phyloP scores from a whole-genome alignment of 768 basidiomycete genomes.

The Naematelia aurantialba region DNA sequence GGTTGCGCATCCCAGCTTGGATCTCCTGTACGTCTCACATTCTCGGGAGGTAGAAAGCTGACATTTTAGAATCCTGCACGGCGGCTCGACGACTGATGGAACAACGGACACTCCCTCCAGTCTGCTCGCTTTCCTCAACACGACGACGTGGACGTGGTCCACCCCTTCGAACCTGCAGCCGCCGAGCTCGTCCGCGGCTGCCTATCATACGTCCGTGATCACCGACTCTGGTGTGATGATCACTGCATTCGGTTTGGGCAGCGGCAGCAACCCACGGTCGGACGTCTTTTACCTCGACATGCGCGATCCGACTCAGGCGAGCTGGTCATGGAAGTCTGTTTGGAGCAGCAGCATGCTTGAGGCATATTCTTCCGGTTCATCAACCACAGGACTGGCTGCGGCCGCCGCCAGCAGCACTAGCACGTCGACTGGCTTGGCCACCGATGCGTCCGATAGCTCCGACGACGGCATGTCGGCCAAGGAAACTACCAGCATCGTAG shows the following conservation, averaged over 20 bases:
- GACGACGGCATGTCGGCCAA: constrained; percentile 11
- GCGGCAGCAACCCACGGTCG: constrained; percentile 23
- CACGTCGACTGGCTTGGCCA: constrained; percentile 1
- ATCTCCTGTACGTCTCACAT: constrained; percentile 30
- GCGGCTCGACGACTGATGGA: constrained; percentile 30
- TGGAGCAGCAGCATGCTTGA: constrained; percentile 44
- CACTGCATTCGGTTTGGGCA: constrained; percentile 43
- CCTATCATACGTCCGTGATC: constrained; percentile 47
- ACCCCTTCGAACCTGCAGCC: constrained; percentile 48
- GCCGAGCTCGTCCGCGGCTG: constrained; percentile 34
- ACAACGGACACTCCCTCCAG: constrained; percentile 29
- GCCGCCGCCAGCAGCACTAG: constrained; percentile 1
- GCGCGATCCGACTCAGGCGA: constrained; percentile 29
- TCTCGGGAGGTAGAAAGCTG: neutral
- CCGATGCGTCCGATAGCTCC: constrained; percentile 3
- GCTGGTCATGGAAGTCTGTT: constrained; percentile 46
- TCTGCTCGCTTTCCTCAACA: constrained; percentile 44
- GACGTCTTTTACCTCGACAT: constrained; percentile 48
- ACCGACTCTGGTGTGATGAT: constrained; percentile 49
- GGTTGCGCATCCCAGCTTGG: constrained; percentile 43
- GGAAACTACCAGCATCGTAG: constrained; percentile 27
- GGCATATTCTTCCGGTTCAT: constrained; percentile 10
- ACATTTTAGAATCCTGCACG: constrained; percentile 37
- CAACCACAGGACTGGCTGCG: constrained; percentile 3
- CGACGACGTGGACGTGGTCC: constrained; percentile 45